Conservation (phyloP, 148 eudicot species). For the Chenopodium album region DNA sequence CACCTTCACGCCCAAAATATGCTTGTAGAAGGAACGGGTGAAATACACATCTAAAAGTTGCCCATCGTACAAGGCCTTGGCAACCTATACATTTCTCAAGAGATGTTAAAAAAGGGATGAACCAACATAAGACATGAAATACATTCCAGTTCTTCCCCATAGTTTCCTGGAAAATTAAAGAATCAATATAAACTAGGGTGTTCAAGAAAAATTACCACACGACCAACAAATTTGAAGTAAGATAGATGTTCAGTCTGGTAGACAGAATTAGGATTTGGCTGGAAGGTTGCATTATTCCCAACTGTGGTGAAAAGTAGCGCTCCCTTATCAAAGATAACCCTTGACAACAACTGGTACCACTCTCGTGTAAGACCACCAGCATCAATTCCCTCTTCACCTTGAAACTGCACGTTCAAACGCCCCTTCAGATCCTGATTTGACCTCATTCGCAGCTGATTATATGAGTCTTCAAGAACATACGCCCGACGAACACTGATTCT, state of each 20-base stretch:
- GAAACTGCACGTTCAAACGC: conserved; percentile 93
- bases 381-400: conserved; percentile 99
- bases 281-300: conserved; percentile 91
- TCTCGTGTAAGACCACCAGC: conserved; percentile 99
- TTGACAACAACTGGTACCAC: conserved; percentile 94
- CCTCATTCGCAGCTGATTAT: conserved; percentile 93
- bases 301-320: conserved; percentile 96
- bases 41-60: conserved; percentile 96
- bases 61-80: conserved; percentile 93
- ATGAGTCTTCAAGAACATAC: conserved; percentile 94
- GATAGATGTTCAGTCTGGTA: conserved; percentile 98
- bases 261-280: conserved; percentile 97
- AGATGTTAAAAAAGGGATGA: neutral
- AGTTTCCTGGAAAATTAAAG: neutral
- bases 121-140: neutral
- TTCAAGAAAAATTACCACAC: conserved; percentile 71
- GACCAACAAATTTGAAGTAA: conserved; percentile 95
- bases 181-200: conserved; percentile 4
- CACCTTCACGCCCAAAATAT: conserved; percentile 94
- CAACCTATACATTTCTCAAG: conserved; percentile 56
- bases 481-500: conserved; percentile 92
- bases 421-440: conserved; percentile 88
- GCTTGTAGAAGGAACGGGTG: conserved; percentile 98
- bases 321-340: conserved; percentile 96
- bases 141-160: neutral